Percentiles rank a stretch among this genome's conserved stretches.
Evolutionary conservation across 805 yeast genomes (phyloP).

Genomic region (Candida caryicola): DNA sequence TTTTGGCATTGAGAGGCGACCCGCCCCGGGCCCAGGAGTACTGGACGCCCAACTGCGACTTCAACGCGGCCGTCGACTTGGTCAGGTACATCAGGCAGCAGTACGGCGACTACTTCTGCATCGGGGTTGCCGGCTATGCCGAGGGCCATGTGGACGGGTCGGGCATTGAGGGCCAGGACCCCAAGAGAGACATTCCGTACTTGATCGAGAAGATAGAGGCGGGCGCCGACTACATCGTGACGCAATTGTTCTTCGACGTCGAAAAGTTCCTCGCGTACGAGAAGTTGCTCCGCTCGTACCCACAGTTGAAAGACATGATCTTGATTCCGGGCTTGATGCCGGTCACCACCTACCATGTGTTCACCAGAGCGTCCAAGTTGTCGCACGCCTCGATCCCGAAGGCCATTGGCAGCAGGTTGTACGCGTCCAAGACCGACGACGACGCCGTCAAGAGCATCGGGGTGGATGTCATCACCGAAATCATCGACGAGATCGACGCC

Average conservation of each 20-base stretch:
- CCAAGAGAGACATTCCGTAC: constrained; percentile 68
- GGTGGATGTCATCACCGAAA: constrained; percentile 65
- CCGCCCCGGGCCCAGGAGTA: constrained; percentile 80
- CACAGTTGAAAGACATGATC: constrained; percentile 46
- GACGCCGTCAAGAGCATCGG: constrained; percentile 80
- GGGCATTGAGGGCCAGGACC: constrained; percentile 56
- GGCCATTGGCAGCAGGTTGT: constrained; percentile 50
- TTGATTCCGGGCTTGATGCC: constrained; percentile 92
- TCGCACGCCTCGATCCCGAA: constrained; percentile 83
- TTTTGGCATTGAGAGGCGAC: constrained; percentile 92
- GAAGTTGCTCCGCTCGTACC: constrained; percentile 40
- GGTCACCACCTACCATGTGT: constrained; percentile 76
- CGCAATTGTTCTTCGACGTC: constrained; percentile 90
- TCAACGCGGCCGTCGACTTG: constrained; percentile 79
- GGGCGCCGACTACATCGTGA: constrained; percentile 91
- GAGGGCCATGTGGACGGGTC: constrained; percentile 95
- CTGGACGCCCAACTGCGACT: constrained; percentile 54
- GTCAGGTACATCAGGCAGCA: constrained; percentile 71
- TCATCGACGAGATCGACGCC: constrained; percentile 54
- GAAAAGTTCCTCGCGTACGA: constrained; percentile 71
- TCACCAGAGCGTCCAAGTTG: constrained; percentile 82
- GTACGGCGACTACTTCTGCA: constrained; percentile 79
- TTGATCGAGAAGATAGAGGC: constrained; percentile 84
- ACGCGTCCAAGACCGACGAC: constrained; percentile 59
- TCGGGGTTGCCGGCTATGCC: constrained; percentile 97